Evolutionary conservation across 768 basidiomycete species (phyloP), one percentile per base, ranked within the genome.

Genomic region (Podaxis pistillaris): DNA sequence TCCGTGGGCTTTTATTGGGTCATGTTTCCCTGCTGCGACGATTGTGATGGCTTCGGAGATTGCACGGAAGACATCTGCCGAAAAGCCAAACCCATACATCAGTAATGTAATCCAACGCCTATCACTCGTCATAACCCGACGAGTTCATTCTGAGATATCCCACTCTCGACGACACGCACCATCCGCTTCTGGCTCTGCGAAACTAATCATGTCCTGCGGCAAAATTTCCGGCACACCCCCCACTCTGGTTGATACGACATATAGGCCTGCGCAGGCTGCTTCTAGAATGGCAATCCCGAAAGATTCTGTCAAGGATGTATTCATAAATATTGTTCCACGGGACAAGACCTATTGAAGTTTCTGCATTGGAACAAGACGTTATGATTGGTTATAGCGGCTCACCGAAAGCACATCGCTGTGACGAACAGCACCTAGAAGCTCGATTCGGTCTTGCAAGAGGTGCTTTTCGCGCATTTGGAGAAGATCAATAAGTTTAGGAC

Each of bases 251-350:
- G 89, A 89, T 54, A 98, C 96, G 55, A 98, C 90, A 70, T 96
- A 96, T 15, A 98, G 81, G 1, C 97, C 96, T 0, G 94, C 87
- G 66, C 93, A 96, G 0, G 97, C 97, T 0, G 96, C 97, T 77
- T 99, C 97, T 47, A 99, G 83, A 66, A 96, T 95, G n/a, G 91
- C 93, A 66, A 96, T 98, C 0, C 97, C 96, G 67, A 98, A 99
- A 0, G 97, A 86, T 72, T 98, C 97, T 1, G 96, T 98, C 26
- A 98, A 82, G 0, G 94, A 96, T 0, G 97, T 96, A 70, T 96
- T 97, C 79, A 99, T 81, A 75, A 90, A 99, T 64, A 99, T 95
- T 12, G 92, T 83, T 1, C 96, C 97, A 47, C 86, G 87, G 6
- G 81, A 79, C 11, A 99, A 83, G n/a, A 97, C 88, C 93, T 95